phyloP scores from a whole-genome alignment of 2,329 filamentous ascomycete genomes.

The Aspergillus sp. region DNA sequence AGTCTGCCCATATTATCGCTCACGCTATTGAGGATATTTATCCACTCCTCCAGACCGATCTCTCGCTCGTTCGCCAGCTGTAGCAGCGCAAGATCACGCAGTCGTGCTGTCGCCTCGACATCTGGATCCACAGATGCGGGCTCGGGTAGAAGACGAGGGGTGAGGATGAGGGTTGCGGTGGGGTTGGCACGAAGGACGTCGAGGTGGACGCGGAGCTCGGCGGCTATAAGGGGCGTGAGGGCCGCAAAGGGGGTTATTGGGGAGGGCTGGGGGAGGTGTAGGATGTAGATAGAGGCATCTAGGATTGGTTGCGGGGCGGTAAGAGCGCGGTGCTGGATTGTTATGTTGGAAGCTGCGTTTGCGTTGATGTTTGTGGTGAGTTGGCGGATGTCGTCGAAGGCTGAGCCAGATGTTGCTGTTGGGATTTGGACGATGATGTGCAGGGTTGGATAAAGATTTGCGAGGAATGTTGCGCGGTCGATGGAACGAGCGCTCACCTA shows the following conservation, averaged over 20 bases:
- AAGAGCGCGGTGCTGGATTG: constrained; percentile 7
- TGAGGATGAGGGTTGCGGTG: constrained; percentile 34
- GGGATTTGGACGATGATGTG: constrained; percentile 11
- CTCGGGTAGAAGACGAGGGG: constrained; percentile 18
- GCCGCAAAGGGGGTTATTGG: constrained; percentile 12
- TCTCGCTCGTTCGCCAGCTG: constrained; percentile 15
- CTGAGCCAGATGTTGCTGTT: background rate
- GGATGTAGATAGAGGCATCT: constrained; percentile 42
- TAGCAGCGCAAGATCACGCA: constrained; percentile 8
- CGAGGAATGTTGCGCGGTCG: constrained; percentile 8
- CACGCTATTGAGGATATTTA: constrained; percentile 7
- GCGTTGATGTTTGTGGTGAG: background rate
- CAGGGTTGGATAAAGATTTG: constrained; percentile 15
- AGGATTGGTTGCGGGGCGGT: constrained; percentile 12
- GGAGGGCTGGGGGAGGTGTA: constrained; percentile 31
- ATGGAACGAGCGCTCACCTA: constrained; percentile 14
- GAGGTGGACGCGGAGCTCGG: constrained; percentile 39
- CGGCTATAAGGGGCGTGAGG: constrained; percentile 22
- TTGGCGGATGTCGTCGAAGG: constrained; percentile 1
- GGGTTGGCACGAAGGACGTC: constrained; percentile 34
- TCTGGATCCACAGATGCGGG: background rate
- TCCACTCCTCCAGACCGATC: constrained; percentile 7
- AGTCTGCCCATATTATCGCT: constrained; percentile 14
- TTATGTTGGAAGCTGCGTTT: constrained; percentile 4
- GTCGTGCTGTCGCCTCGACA: constrained; percentile 5